Conservation (phyloP, 2,329 filamentous ascomycete genomes). For the Sodiomyces alkalinus region DNA sequence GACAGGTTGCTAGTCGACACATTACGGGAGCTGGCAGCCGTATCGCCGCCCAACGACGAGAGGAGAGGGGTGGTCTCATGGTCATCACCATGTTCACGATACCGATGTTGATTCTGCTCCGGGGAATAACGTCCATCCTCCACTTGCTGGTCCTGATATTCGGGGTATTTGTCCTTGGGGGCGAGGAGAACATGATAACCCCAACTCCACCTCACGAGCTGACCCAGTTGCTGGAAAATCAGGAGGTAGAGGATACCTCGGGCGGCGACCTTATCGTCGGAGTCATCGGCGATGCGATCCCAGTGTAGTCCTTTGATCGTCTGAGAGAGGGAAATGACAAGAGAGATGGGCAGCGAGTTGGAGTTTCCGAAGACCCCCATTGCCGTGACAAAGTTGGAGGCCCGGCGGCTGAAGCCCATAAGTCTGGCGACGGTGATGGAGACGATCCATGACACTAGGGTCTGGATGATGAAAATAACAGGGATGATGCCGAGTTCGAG, state of each 20-base stretch:
- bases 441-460: slow-evolving; percentile 68
- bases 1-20: slow-evolving; percentile 24
- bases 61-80: slow-evolving; percentile 31
- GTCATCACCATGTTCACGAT: too few species aligned
- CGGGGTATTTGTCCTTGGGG: slow-evolving; percentile 57
- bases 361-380: slow-evolving; percentile 98
- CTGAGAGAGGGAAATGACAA: slow-evolving; percentile 85
- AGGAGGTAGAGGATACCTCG: slow-evolving; percentile 89
- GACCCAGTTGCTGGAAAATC: slow-evolving; percentile 94
- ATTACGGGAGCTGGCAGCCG: slow-evolving; percentile 16
- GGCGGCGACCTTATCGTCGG: slow-evolving; percentile 86
- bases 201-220: slow-evolving; percentile 95
- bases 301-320: slow-evolving; percentile 87
- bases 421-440: slow-evolving; percentile 54
- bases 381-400: slow-evolving; percentile 86
- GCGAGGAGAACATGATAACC: slow-evolving; percentile 91
- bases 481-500: slow-evolving; percentile 85
- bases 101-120: too few species aligned
- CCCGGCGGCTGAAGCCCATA: slow-evolving; percentile 71
- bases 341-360: slow-evolving; percentile 91
- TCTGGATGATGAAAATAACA: slow-evolving; percentile 84
- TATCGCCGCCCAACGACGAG: slow-evolving; percentile 24
- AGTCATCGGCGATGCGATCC: slow-evolving; percentile 81
- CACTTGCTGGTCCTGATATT: slow-evolving; percentile 39
- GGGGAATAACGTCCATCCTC: slow-evolving; percentile 46